Evolutionary conservation across 2,329 filamentous ascomycete species (phyloP).

Genomic region (Aspergillus fischeri): DNA sequence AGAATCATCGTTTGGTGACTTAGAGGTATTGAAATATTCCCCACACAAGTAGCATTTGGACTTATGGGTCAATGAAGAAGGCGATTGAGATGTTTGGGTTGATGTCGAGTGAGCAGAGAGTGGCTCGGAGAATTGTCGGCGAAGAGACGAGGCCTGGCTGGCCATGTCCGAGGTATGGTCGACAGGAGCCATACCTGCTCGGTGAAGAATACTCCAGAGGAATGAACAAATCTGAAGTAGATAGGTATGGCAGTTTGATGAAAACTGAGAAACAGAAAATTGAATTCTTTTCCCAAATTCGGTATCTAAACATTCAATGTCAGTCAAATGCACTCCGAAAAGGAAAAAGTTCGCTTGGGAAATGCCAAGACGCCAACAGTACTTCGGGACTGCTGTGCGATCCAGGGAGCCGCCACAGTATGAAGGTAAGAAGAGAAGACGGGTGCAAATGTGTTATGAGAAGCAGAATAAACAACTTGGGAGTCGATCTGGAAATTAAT

Average conservation of each 20-base stretch:
- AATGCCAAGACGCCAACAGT: conserved; percentile 30
- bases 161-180: conserved; percentile 35
- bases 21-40: conserved; percentile 22
- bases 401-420: conserved; percentile 7
- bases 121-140: conserved; percentile 39
- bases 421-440: conserved; percentile 3
- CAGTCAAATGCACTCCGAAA: conserved; percentile 17
- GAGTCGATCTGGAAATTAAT: neutral
- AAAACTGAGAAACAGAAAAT: neutral
- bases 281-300: conserved; percentile 7
- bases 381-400: conserved; percentile 12
- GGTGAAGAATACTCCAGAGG: conserved; percentile 5
- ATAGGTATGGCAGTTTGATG: neutral
- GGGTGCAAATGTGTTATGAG: conserved; percentile 1
- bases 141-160: conserved; percentile 34
- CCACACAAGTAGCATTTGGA: conserved; percentile 37
- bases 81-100: conserved; percentile 32
- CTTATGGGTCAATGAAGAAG: conserved; percentile 22
- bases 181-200: conserved; percentile 28
- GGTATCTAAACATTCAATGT: conserved; percentile 26
- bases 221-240: conserved; percentile 3
- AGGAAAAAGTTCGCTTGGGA: conserved; percentile 31
- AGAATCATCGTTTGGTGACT: conserved; percentile 21
- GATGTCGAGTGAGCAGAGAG: conserved; percentile 31
- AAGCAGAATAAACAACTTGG: conserved; percentile 1